These are phyloP conservation scores for Penicillium lividum DNA, from an alignment of 495 filamentous ascomycete species.

Conservation along the genomic window DNA sequence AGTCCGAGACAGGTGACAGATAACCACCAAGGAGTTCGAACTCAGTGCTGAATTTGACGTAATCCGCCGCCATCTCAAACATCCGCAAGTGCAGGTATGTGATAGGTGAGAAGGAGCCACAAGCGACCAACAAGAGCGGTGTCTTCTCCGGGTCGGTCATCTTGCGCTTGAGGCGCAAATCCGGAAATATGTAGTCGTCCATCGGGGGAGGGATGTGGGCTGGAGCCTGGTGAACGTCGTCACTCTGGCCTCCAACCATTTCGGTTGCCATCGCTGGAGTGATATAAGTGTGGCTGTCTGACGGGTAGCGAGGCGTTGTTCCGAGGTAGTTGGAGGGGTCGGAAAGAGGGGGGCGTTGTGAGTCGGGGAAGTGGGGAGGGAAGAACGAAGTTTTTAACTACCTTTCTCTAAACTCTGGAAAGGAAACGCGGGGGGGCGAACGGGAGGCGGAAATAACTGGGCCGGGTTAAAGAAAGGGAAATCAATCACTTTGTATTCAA, in stretches of 20 bases:
- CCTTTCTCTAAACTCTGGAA: background rate
- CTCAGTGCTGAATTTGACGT: constrained; percentile 74
- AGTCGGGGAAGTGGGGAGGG: background rate
- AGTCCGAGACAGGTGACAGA: constrained; percentile 76
- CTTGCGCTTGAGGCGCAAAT: constrained; percentile 64
- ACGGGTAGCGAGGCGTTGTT: constrained; percentile 2
- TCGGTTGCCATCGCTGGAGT: constrained; percentile 29
- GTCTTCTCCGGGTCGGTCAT: constrained; percentile 70
- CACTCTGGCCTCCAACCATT: constrained; percentile 33
- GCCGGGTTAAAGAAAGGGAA: constrained; percentile 8
- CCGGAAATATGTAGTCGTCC: constrained; percentile 72
- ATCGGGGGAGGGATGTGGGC: constrained; percentile 32
- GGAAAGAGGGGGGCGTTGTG: constrained; percentile 5
- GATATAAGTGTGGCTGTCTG: constrained; percentile 5
- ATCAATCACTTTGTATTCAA: background rate
- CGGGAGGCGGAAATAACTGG: constrained; percentile 24
- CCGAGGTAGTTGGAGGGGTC: constrained; percentile 14
- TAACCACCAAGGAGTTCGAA: constrained; percentile 88
- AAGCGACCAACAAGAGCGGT: constrained; percentile 82
- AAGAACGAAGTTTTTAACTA: constrained; percentile 2
- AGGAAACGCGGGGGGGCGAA: constrained; percentile 8
- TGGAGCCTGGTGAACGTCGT: constrained; percentile 32
- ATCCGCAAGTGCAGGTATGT: constrained; percentile 90
- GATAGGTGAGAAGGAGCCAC: constrained; percentile 82
- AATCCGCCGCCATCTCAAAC: constrained; percentile 90